Base-by-base conservation (phyloP, 2,329 filamentous ascomycete species). In the Tolypocladium endophyticum region DNA sequence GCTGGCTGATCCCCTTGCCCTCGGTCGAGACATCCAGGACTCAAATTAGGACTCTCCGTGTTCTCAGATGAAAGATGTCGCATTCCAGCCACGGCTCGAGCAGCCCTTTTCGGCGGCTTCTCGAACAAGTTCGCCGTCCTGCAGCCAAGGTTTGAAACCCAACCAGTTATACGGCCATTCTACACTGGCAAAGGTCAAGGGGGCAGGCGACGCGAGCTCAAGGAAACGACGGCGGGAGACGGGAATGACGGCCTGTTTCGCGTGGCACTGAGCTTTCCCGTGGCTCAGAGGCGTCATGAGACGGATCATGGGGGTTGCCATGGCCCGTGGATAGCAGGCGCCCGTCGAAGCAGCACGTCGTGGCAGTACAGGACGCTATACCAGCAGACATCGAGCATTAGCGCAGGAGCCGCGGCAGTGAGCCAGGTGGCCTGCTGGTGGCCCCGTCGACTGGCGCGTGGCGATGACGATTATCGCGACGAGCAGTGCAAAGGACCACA, bases 111-210 rank as follows among this genome's bases (percentile, higher is more conserved):
- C 14, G 23, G 38, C 41, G 35, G 38, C 59, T 58, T 60, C 59
- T 60, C 59, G 59, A 60, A 60, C 59, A 58, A 33, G 47, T 23
- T 45, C 58, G 35, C 43, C 38, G 38, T 28, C 18, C 38, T 16
- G 58, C 54, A 20, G 30, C 54, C 30, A 33, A 45, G 41, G 25
- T 43, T 7, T 23, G 54, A 53, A 50, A 28, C 36, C 52, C 55
- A n/a, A 30, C 58, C 58, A 39, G n/a, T 55, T 28, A 38, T 25
- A n/a, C 25, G 45, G n/a, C n/a, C 47, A 28, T 16, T 7, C 45
- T 52, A 43, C n/a, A 28, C 23, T 11, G 36, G 30, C 4, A 8
- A 25, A 9, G 47, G 23, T 12, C n/a, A 23, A 50, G 45, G 14
- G 25, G 23, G 18, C 23, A 25, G 14, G 18, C 47, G 25, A 6